Conservation (phyloP, 2,329 filamentous ascomycete species). For the Pyrenophora teres region DNA sequence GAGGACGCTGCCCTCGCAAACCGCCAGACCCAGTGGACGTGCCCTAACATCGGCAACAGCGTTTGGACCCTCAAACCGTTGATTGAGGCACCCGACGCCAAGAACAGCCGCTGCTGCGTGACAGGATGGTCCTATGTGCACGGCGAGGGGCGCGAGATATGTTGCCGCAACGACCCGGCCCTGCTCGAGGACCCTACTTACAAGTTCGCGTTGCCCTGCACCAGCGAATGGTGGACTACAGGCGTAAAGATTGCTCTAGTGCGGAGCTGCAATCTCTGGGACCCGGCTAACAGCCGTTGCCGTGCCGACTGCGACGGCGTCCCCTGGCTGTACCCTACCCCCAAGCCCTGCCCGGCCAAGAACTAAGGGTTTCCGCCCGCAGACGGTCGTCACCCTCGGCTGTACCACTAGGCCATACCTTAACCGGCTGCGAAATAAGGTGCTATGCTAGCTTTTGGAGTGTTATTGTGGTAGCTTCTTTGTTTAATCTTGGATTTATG, state of each 20-base stretch:
- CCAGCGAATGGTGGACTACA: background rate
- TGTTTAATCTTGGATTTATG: no score
- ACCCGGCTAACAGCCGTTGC: background rate
- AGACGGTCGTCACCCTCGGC: no score
- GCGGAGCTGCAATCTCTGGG: background rate
- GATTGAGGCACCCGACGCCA: background rate
- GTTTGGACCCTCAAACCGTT: background rate
- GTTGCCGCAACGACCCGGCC: background rate
- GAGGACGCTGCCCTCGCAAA: background rate
- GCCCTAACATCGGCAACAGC: background rate
- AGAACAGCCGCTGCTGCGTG: background rate
- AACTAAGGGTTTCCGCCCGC: background rate
- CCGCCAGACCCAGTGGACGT: background rate
- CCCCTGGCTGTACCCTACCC: background rate
- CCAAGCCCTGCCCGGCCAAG: background rate
- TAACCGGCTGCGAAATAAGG: no score
- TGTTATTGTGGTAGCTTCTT: no score
- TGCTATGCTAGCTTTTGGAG: no score
- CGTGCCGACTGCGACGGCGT: background rate
- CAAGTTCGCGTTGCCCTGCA: slow-evolving; percentile 1
- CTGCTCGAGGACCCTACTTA: background rate
- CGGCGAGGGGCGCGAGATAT: background rate
- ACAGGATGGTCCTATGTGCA: background rate
- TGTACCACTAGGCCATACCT: no score
- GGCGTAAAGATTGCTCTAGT: background rate